Percentiles rank a stretch among this genome's conserved stretches.
phyloP scores from a whole-genome alignment of 164 flowering plant genomes.

The Tetracentron sinense region DNA sequence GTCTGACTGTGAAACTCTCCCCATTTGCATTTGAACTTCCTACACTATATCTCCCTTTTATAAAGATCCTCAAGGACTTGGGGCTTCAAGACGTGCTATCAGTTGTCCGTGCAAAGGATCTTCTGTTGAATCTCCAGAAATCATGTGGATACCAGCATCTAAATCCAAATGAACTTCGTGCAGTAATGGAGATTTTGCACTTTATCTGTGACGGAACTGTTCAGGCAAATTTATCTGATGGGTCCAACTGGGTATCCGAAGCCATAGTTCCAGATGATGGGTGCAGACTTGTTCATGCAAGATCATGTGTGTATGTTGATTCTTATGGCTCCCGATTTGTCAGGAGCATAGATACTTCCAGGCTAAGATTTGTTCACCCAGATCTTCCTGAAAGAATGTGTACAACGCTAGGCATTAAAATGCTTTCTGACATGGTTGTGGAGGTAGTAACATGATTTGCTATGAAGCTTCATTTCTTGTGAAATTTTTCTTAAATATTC shows the following conservation, averaged over 20 bases:
- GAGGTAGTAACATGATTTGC: conserved; percentile 59
- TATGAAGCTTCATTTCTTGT: background rate
- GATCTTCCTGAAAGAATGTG: conserved; percentile 73
- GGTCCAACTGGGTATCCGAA: conserved; percentile 43
- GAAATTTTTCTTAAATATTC: background rate
- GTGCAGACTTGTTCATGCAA: conserved; percentile 86
- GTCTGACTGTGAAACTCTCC: conserved; percentile 70
- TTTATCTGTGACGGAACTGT: conserved; percentile 54
- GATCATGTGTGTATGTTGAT: conserved; percentile 83
- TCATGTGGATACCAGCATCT: conserved; percentile 88
- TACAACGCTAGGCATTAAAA: conserved; percentile 57
- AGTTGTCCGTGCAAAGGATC: conserved; percentile 63
- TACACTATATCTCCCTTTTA: conserved; percentile 69
- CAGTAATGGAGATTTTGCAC: conserved; percentile 74
- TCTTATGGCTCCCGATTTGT: conserved; percentile 69
- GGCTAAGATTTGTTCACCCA: conserved; percentile 81
- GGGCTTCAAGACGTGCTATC: conserved; percentile 85
- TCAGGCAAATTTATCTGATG: conserved; percentile 30
- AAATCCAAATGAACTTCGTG: conserved; percentile 95
- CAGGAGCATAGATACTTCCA: conserved; percentile 67
- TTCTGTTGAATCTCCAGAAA: conserved; percentile 71
- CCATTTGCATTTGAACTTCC: conserved; percentile 99
- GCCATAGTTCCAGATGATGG: conserved; percentile 92
- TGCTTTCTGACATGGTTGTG: conserved; percentile 75
- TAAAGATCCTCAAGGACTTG: conserved; percentile 75